Evolutionary conservation across 768 basidiomycete species (phyloP).

Genomic region (Leccinum disarticulatum): DNA sequence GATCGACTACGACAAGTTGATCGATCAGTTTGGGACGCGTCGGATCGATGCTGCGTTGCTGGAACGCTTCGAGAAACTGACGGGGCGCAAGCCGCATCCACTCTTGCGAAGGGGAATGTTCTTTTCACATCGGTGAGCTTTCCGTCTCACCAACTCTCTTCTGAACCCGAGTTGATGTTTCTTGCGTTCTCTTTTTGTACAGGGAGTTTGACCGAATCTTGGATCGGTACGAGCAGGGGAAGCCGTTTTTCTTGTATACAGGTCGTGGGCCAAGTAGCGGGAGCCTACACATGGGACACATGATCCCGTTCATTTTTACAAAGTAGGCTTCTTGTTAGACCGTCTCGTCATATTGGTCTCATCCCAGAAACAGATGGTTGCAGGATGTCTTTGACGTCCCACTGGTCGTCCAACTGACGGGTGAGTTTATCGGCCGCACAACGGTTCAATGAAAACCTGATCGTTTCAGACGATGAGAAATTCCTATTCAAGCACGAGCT

Average conservation of each 20-base stretch:
- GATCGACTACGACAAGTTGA: slow-evolving; percentile 96
- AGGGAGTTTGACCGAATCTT: slow-evolving; percentile 94
- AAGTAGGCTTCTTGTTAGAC: slow-evolving; percentile 56
- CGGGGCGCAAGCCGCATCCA: slow-evolving; percentile 84
- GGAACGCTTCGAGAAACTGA: slow-evolving; percentile 86
- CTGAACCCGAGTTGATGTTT: slow-evolving; percentile 2
- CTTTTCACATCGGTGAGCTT: slow-evolving; percentile 87
- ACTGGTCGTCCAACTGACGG: slow-evolving; percentile 93
- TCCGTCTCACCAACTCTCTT: background rate
- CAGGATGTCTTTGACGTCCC: slow-evolving; percentile 96
- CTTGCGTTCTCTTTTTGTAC: background rate
- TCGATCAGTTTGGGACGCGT: slow-evolving; percentile 91
- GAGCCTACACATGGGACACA: slow-evolving; percentile 96
- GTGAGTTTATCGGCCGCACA: slow-evolving; percentile 38
- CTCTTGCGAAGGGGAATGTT: slow-evolving; percentile 91
- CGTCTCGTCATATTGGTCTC: background rate
- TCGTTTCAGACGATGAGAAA: slow-evolving; percentile 86
- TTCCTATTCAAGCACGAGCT: slow-evolving; percentile 97
- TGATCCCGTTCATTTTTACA: slow-evolving; percentile 96
- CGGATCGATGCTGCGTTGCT: slow-evolving; percentile 74
- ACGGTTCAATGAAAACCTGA: background rate
- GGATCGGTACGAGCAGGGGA: slow-evolving; percentile 93
- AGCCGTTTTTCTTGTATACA: slow-evolving; percentile 98
- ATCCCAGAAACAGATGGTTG: slow-evolving; percentile 66
- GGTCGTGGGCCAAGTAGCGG: slow-evolving; percentile 96